Percentiles rank a stretch among this genome's conserved stretches.
Evolutionary conservation across 495 filamentous ascomycete genomes (phyloP).

Genomic region (Penicillium turbatum): DNA sequence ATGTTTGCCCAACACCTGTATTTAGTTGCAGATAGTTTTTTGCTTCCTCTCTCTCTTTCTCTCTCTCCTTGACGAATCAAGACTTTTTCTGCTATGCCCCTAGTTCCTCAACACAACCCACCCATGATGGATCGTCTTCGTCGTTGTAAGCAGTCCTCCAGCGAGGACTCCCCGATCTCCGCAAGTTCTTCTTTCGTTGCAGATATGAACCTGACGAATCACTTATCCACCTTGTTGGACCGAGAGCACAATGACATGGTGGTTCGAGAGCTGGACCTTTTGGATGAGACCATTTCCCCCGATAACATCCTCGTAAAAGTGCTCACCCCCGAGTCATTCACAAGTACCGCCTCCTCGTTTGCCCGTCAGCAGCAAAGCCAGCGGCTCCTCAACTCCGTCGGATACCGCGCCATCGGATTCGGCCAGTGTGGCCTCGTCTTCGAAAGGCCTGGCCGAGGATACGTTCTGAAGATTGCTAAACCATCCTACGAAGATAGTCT

Average conservation of each 20-base stretch:
- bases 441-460: slow-evolving; percentile 3
- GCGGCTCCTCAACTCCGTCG: neutral
- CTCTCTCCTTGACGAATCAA: no score
- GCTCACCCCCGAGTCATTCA: neutral
- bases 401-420: neutral
- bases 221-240: neutral
- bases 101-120: no score
- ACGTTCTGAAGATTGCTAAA: slow-evolving; percentile 8
- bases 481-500: slow-evolving; percentile 4
- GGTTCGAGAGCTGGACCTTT: neutral
- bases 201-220: neutral
- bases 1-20: no score
- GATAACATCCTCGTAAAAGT: neutral
- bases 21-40: no score
- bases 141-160: no score
- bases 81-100: no score
- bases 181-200: no score
- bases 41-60: no score
- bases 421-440: slow-evolving; percentile 11
- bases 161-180: no score
- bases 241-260: neutral
- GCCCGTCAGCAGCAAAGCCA: neutral
- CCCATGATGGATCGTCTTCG: no score
- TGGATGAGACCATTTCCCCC: no score
- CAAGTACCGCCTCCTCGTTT: neutral